Evolutionary conservation across 331 rosid genomes (phyloP), one percentile per base, ranked within the genome.

Genomic region (Pyrus hybrid): DNA sequence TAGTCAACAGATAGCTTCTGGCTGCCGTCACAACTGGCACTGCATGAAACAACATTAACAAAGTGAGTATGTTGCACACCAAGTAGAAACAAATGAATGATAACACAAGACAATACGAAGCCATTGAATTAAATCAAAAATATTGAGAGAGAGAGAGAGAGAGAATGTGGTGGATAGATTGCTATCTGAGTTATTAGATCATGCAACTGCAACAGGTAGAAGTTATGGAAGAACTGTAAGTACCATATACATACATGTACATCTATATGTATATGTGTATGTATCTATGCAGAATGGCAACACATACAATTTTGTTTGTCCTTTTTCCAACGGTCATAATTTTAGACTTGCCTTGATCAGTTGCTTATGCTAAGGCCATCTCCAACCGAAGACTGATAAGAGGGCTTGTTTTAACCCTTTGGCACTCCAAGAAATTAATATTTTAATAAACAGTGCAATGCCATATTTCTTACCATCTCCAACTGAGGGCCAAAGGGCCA

Each of bases 241-340:
- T 26, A 28, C n/a, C 3, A 17, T 49, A 20, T 70, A 70, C 30
- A 53, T 70, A 53, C 67, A 75, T 8, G 33, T 28, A 37, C 2
- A 3, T 33, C 26, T 54, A 22, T 17, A 33, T 33, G 10, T 33
- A 33, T 33, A 33, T 1, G 35, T 32, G 35, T 32, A 32, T 32
- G 35, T 32, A 32, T 32, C 8, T 33, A 33, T 33, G 41, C 2
- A 33, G 10, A 33, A 7, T 33, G 41, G 41, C 8, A 33, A 33
- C n/a, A 33, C 41, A 33, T 33, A 33, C 41, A 33, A 33, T 7
- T 33, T 33, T 6, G 10, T 33, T 33, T 33, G 29, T 74, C 49
- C 6, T 33, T 33, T 28, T 29, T 61, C 78, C 71, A 74, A 74
- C 78, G 78, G 78, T 74, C 71, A 16, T 63, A 62, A 62, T 25